Conservation (phyloP, 2,329 filamentous ascomycete species). For the Hymenoscyphus occultus region DNA sequence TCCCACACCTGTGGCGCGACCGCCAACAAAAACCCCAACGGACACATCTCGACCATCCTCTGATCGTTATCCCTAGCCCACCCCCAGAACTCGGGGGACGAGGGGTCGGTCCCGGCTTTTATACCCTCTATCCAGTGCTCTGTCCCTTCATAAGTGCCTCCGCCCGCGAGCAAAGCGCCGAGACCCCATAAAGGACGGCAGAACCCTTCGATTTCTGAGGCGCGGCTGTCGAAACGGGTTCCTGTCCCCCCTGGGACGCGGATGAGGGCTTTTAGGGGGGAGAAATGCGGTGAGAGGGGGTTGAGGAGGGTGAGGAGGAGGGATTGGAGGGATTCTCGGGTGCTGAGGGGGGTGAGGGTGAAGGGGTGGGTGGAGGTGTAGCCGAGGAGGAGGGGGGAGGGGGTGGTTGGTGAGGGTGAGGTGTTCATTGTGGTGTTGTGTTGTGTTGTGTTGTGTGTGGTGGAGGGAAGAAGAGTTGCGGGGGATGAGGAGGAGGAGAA, state of each 20-base stretch:
- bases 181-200: slow-evolving; percentile 70
- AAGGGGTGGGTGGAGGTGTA: slow-evolving; percentile 56
- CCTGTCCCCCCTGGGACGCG: slow-evolving; percentile 67
- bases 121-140: slow-evolving; percentile 69
- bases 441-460: too few species aligned
- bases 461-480: too few species aligned
- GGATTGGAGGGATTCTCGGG: slow-evolving; percentile 56
- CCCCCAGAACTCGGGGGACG: slow-evolving; percentile 72
- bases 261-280: slow-evolving; percentile 61
- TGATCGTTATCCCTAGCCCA: slow-evolving; percentile 74
- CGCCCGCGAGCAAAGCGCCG: slow-evolving; percentile 66
- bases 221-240: slow-evolving; percentile 73
- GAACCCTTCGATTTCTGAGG: slow-evolving; percentile 65
- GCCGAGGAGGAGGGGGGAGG: slow-evolving; percentile 39
- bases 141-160: too few species aligned
- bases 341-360: slow-evolving; percentile 47
- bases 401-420: not conserved
- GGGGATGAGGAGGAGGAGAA: not conserved
- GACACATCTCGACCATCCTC: slow-evolving; percentile 83
- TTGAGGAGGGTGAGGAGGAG: slow-evolving; percentile 64
- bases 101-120: slow-evolving; percentile 67
- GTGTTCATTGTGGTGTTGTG: too few species aligned
- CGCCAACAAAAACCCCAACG: slow-evolving; percentile 70
- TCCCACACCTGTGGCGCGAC: slow-evolving; percentile 53
- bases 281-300: slow-evolving; percentile 70